These are phyloP conservation scores for Protea cynaroides DNA, from an alignment of 164 flowering plant genomes.

Conservation along the genomic window DNA sequence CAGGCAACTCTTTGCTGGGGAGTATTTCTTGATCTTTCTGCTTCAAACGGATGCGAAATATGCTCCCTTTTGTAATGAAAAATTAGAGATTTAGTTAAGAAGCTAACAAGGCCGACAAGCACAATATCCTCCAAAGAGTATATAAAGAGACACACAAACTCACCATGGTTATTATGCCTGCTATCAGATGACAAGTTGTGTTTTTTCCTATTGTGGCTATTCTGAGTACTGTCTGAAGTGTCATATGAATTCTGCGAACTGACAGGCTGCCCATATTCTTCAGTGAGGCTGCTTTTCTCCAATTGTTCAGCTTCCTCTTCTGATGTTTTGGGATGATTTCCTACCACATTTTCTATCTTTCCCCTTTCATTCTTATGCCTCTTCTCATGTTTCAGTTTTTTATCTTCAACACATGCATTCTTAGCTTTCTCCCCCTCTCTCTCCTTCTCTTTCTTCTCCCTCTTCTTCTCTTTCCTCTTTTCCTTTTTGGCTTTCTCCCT, in stretches of 20 bases:
- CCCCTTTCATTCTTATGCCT: slow-evolving; percentile 11
- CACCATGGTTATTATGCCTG: slow-evolving; percentile 17
- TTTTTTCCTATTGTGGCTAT: slow-evolving; percentile 33
- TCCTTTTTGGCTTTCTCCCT: slow-evolving; percentile 30
- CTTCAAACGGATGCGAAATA: not conserved
- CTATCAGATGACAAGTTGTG: slow-evolving; percentile 8
- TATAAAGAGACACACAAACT: slow-evolving; percentile 2
- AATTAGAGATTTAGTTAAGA: not conserved
- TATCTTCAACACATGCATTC: slow-evolving; percentile 12
- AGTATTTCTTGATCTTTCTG: not conserved
- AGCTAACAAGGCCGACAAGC: not conserved
- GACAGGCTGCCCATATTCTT: slow-evolving; percentile 36
- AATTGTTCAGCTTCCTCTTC: slow-evolving; percentile 30
- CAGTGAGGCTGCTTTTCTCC: slow-evolving; percentile 40
- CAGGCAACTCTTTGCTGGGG: not conserved
- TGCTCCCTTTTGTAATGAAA: not conserved
- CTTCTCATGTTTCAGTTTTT: slow-evolving; percentile 18
- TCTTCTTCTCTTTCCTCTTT: slow-evolving; percentile 27
- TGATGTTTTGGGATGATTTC: slow-evolving; percentile 7
- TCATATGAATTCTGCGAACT: slow-evolving; percentile 19
- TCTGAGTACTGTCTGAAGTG: slow-evolving; percentile 42
- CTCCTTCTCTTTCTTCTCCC: slow-evolving; percentile 11
- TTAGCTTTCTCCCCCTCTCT: slow-evolving; percentile 16
- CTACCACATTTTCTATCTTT: slow-evolving; percentile 6
- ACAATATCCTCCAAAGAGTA: not conserved